Evolutionary conservation across 1,284 basidiomycete genomes (phyloP), one percentile per base, ranked within the genome.

Genomic region (Puccinia hordei): DNA sequence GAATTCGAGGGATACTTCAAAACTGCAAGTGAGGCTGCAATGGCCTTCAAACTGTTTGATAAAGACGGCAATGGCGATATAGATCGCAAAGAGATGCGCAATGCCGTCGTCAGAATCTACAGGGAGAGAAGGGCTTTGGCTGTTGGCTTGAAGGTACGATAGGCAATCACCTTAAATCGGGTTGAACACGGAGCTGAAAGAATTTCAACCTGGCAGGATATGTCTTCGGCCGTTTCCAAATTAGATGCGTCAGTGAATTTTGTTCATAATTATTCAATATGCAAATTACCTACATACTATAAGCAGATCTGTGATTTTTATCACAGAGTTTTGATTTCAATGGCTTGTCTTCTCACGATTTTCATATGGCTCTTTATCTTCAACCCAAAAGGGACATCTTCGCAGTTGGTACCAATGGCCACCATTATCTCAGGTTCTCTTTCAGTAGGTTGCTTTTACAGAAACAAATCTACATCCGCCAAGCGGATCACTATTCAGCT

Each of bases 51-150:
- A 24, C 83, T 93, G 8, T 94, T 94, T 82, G 92, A 94, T 84
- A 91, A 91, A 84, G 92, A 94, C 84, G 90, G 89, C n/a, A 94
- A 94, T 83, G 93, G 92, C 15, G 92, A 93, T 83, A 92, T 94
- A 79, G 89, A 88, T n/a, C 92, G 90, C 85, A 88, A 87, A 46
- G 92, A 94, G 86, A 93, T 94, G 92, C 89, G 92, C 65, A 91
- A 92, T 83, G 92, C 91, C 0, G 92, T 94, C 3, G 91, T 92
- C 83, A 87, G 92, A 55, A 93, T 94, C 72, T 94, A 93, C 84
- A 88, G 89, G 73, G 92, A 94, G 85, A 89, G 92, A 30, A 92
- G 92, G 83, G 88, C 91, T 1, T 86, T 94, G 46, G 89, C 89
- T 1, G 88, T 90, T n/a, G 90, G 90, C 83, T 87, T 93, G 73